phyloP scores from a whole-genome alignment of 257 asterid species.

The Forsythia viridissima region DNA sequence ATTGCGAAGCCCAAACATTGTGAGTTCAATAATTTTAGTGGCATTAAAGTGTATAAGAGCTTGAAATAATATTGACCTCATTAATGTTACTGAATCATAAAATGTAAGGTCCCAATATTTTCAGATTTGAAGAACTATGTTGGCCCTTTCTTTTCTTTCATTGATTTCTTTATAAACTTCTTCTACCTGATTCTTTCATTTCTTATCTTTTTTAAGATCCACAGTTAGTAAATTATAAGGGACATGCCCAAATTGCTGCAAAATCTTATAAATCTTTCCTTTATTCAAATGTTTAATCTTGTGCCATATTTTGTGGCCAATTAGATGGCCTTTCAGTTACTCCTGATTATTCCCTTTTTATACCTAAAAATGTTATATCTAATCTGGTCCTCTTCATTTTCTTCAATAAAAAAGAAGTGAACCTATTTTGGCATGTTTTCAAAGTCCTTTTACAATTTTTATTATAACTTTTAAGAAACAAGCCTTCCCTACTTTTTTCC shows the following conservation, averaged over 20 bases:
- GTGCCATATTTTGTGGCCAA: background rate
- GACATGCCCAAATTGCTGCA: slow-evolving; percentile 8
- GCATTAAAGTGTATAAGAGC: background rate
- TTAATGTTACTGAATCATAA: background rate
- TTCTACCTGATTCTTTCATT: background rate
- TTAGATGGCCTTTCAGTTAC: slow-evolving; percentile 1
- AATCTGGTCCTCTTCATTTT: too few relatives aligned
- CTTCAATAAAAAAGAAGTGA: too few relatives aligned
- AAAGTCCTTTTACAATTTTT: background rate
- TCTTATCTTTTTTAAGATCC: background rate
- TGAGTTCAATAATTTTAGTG: background rate
- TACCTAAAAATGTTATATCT: background rate
- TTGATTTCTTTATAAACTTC: background rate
- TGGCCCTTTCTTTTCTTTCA: background rate
- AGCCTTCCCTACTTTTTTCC: background rate
- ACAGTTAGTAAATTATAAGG: background rate
- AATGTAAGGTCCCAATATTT: background rate
- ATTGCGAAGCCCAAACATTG: background rate
- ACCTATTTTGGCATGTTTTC: slow-evolving; percentile 2
- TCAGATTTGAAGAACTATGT: background rate
- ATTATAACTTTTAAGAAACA: too few relatives aligned
- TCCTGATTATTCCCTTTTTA: slow-evolving; percentile 9
- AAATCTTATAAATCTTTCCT: background rate
- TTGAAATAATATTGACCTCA: background rate
- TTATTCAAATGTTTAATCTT: background rate